Conservation (phyloP, 2,329 filamentous ascomycete genomes). For the Penicillium sclerotigenum region DNA sequence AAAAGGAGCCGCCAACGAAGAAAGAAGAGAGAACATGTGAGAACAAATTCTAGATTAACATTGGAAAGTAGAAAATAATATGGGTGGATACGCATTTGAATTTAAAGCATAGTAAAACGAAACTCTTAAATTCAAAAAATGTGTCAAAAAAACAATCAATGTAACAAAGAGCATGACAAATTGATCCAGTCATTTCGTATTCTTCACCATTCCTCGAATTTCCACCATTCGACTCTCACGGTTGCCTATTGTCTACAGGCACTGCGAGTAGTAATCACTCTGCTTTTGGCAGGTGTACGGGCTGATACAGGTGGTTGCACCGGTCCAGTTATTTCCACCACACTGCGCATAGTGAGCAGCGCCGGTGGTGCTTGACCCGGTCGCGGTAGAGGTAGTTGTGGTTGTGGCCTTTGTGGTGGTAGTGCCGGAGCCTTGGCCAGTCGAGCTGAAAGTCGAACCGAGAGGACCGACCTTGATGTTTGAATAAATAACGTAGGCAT, state of each 20-base stretch:
- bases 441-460: constrained; percentile 47
- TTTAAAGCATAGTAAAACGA: background rate
- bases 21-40: background rate
- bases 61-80: background rate
- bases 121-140: background rate
- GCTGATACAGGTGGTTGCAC: constrained; percentile 33
- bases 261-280: constrained; percentile 42
- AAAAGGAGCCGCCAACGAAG: too few species aligned
- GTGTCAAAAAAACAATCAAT: background rate
- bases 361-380: constrained; percentile 8
- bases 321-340: constrained; percentile 36
- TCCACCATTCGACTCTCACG: too few species aligned
- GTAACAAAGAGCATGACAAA: background rate
- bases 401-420: constrained; percentile 9
- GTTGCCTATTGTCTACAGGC: constrained; percentile 22
- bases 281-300: constrained; percentile 33
- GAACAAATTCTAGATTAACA: background rate
- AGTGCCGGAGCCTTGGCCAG: constrained; percentile 4
- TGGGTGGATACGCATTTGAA: background rate
- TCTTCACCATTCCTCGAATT: background rate
- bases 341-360: constrained; percentile 32
- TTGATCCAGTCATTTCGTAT: background rate
- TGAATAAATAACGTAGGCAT: constrained; percentile 54
- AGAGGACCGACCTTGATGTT: constrained; percentile 60
- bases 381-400: constrained; percentile 8